Base-by-base conservation (phyloP, 2,329 filamentous ascomycete genomes). In the Diaporthe destruens region DNA sequence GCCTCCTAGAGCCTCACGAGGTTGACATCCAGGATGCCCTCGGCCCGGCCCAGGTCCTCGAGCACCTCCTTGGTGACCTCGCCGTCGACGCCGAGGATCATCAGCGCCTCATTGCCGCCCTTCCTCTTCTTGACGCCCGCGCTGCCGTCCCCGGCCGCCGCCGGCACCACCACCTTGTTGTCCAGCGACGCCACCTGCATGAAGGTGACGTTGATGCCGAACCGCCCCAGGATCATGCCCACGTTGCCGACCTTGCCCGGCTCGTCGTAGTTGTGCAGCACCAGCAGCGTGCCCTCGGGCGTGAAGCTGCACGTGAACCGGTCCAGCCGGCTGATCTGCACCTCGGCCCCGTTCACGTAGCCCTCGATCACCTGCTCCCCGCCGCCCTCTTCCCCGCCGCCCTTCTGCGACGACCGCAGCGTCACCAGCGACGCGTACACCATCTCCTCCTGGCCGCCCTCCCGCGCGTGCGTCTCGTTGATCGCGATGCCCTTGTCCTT, bases 181-280 rank as follows among this genome's bases (percentile, higher is more conserved):
- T 87, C 85, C 74, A 93, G 80, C 20, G 85, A 84, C 3, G 87
- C 88, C 2, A 95, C 93, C 78, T 89, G 91, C 94, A 96, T 96
- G 79, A 92, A 95, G 57, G 88, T 88, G 80, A 96, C 94, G 78
- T 96, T 96, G 68, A 96, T 90, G 0, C 89, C 90, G 49, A 92
- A 88, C 49, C 86, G 86, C 0, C 93, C 94, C 34, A 96, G 83
- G 67, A 91, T 86, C 72, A 87, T 91, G 0, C 94, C 94, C 3
- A 96, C 93, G 49, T 90, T 90, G 2, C 94, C 94, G 79, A 96
- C 96, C 85, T 95, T 95, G 14, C 94, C 94, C 0, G 93, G 93
- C 75, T 91, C 88, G 78, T 96, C 93, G 77, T 93, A 95, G 82
- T 96, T 96, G 78, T 94, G 89, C 77, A 94, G 88, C 73, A 96